These are phyloP conservation scores for Nannochloris sp. DNA, from an alignment of 139 green algal species.

Conservation along the genomic window DNA sequence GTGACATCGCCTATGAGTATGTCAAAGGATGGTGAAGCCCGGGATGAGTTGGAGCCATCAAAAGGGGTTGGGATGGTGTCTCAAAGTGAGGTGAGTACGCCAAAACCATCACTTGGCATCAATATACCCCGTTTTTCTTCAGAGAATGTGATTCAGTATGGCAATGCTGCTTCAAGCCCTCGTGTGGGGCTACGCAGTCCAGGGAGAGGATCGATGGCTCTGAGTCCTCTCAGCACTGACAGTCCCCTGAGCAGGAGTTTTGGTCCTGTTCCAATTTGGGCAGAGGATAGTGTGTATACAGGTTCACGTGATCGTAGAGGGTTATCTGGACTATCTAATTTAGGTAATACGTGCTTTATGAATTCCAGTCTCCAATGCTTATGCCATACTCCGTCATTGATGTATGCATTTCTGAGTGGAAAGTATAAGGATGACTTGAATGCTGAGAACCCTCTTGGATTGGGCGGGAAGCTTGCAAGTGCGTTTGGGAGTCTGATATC, in stretches of 20 bases:
- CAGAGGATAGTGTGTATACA: constrained; percentile 14
- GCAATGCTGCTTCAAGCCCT: neutral
- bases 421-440: constrained; percentile 71
- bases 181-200: too few relatives aligned
- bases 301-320: constrained; percentile 28
- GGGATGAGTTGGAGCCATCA: too few relatives aligned
- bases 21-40: neutral
- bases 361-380: constrained; percentile 93
- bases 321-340: constrained; percentile 64
- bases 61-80: too few relatives aligned
- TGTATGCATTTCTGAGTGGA: constrained; percentile 64
- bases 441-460: constrained; percentile 74
- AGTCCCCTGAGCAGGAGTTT: neutral
- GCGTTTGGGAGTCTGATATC: constrained; percentile 76
- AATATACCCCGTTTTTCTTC: neutral
- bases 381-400: constrained; percentile 65
- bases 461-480: constrained; percentile 81
- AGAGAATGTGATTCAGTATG: neutral
- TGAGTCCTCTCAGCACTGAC: neutral
- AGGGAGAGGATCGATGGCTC: too few relatives aligned
- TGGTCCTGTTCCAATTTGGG: constrained; percentile 14
- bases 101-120: too few relatives aligned
- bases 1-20: neutral
- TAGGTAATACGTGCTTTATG: constrained; percentile 95
- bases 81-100: too few relatives aligned